Evolutionary conservation across 768 basidiomycete genomes (phyloP), one percentile per base, ranked within the genome.

Genomic region (Collybia nuda): DNA sequence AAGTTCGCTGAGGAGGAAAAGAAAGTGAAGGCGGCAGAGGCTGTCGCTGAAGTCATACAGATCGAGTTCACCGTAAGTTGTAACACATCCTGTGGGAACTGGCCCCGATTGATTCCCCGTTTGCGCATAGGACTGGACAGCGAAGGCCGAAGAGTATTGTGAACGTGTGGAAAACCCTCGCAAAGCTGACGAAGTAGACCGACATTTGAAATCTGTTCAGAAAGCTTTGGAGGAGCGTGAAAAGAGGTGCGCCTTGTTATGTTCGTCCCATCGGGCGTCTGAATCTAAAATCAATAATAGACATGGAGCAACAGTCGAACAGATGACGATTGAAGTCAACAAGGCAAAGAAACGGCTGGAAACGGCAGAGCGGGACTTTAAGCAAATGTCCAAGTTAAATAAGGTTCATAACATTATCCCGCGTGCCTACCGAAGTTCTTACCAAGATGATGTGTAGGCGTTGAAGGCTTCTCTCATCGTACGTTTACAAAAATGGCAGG

Each of bases 401-500:
- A 84, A 81, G 67, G 91, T 86, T 52, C 39, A 66, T 54, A n/a
- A n/a, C n/a, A n/a, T n/a, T n/a, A n/a, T n/a, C n/a, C n/a, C n/a
- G n/a, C n/a, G n/a, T n/a, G n/a, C 28, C 8, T 39, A 29, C 48
- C 12, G 24, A 18, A 26, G 23, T 15, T 23, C 42, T 45, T 49
- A 28, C 26, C 18, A 24, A 23, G 38, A 44, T 5, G 17, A 49
- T 29, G 17, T 29, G 3, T 49, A 95, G 92, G 78, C 80, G 21
- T 75, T 96, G 42, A 81, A 76, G 56, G 63, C 75, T 5, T 88
- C 93, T 0, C 75, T 94, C 35, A 66, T 78, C 18, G 62, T 73
- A 12, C 90, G 95, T 18, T 67, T 87, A 48, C 65, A 72, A 15
- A 82, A 81, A 58, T 98, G 96, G 95, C 81, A 89, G 48, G 84